Percentiles rank a stretch among this genome's conserved stretches.
These are phyloP conservation scores for Hydnomerulius pinastri DNA, from an alignment of 768 basidiomycete species.

Conservation along the genomic window DNA sequence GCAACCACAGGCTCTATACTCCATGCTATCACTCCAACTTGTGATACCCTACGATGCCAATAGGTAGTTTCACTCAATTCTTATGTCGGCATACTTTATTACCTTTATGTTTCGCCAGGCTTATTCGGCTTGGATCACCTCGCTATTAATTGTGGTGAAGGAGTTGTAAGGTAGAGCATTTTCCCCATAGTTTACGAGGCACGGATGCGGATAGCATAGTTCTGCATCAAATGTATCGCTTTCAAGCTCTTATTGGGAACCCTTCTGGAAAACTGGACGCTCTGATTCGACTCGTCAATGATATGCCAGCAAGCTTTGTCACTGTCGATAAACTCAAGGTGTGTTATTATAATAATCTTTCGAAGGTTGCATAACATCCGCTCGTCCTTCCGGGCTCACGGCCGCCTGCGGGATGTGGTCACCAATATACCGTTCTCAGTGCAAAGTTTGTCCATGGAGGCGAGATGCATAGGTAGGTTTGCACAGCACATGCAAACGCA, in stretches of 20 bases:
- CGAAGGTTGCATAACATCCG: background rate
- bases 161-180: conserved; percentile 11
- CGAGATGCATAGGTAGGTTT: background rate
- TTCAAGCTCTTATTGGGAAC: no score
- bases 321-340: background rate
- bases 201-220: conserved; percentile 5
- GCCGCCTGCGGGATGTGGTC: no score
- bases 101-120: conserved; percentile 21
- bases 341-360: background rate
- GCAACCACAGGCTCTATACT: conserved; percentile 4
- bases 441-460: background rate
- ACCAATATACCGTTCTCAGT: background rate
- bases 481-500: conserved; percentile 2
- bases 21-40: conserved; percentile 5
- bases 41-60: conserved; percentile 9
- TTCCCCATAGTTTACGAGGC: conserved; percentile 14
- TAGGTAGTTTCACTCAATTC: conserved; percentile 20
- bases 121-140: conserved; percentile 16
- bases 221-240: background rate
- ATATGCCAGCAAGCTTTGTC: conserved; percentile 5
- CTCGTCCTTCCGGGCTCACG: background rate
- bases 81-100: conserved; percentile 32
- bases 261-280: background rate
- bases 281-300: background rate
- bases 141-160: conserved; percentile 17